phyloP scores from a whole-genome alignment of 345 rosid genomes.

The Crucihimalaya himalaica region DNA sequence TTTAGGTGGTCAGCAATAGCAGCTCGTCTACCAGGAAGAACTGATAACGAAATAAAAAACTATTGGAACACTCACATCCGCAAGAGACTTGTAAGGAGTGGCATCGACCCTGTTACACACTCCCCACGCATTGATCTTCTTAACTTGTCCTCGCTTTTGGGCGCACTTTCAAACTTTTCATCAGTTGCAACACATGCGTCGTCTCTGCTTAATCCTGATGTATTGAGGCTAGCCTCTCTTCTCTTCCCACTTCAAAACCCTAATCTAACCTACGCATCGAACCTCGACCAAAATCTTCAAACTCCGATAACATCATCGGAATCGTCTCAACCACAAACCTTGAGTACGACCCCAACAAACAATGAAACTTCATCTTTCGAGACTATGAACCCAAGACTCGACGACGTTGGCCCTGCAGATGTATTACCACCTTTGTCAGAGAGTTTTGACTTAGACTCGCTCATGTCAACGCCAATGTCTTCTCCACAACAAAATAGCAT shows the following conservation, averaged over 20 bases:
- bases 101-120: conserved; percentile 95
- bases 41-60: conserved; percentile 94
- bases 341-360: conserved; percentile 24
- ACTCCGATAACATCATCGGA: conserved; percentile 32
- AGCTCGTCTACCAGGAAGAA: conserved; percentile 95
- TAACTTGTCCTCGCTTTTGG: conserved; percentile 68
- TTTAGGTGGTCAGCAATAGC: conserved; percentile 95
- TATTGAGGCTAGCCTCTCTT: conserved; percentile 36
- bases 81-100: conserved; percentile 78
- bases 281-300: conserved; percentile 22
- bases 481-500: conserved; percentile 52
- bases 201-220: conserved; percentile 33
- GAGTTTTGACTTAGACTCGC: conserved; percentile 53
- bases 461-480: conserved; percentile 60
- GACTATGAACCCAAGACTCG: conserved; percentile 10
- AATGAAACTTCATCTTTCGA: conserved; percentile 8
- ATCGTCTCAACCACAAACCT: conserved; percentile 37
- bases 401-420: neutral
- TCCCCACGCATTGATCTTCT: conserved; percentile 77
- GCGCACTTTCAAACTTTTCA: conserved; percentile 50
- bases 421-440: conserved; percentile 32
- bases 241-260: conserved; percentile 26
- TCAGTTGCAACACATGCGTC: conserved; percentile 23
- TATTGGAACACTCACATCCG: conserved; percentile 94
- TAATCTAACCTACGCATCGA: neutral